Percentiles rank a stretch among this genome's conserved stretches.
These are phyloP conservation scores for Coniochaeta hoffmannii DNA, from an alignment of 2,329 filamentous ascomycete species.

Conservation along the genomic window DNA sequence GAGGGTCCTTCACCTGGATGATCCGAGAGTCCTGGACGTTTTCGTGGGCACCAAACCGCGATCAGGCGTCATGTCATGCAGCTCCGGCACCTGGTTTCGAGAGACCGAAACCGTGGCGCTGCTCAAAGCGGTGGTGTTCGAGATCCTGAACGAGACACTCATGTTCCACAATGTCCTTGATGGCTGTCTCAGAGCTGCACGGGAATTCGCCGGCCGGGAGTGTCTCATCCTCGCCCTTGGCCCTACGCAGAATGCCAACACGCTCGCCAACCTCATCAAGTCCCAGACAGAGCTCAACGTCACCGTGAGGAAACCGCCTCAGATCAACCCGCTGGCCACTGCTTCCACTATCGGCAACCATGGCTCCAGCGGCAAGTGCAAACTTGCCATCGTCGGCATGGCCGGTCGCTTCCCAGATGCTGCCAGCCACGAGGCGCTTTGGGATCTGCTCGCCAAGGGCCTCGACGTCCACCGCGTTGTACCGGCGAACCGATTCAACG, in stretches of 20 bases:
- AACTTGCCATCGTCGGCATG: conserved; percentile 82
- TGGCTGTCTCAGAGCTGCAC: conserved; percentile 35
- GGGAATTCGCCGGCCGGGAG: conserved; percentile 27
- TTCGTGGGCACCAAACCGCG: conserved; percentile 35
- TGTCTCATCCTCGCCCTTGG: conserved; percentile 42
- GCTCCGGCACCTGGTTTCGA: conserved; percentile 34
- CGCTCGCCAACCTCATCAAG: conserved; percentile 34
- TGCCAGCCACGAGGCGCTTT: conserved; percentile 62
- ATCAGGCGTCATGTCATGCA: conserved; percentile 43
- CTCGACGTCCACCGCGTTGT: conserved; percentile 65
- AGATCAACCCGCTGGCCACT: conserved; percentile 25
- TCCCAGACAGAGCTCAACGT: conserved; percentile 34
- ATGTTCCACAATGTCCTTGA: conserved; percentile 40
- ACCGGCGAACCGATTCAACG: conserved; percentile 66
- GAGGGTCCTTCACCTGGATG: conserved; percentile 35
- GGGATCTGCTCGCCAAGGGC: conserved; percentile 68
- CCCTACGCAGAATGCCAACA: conserved; percentile 40
- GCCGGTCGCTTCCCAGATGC: conserved; percentile 70
- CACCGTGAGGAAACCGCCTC: conserved; percentile 28
- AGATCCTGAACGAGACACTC: conserved; percentile 43
- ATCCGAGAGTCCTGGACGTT: conserved; percentile 27
- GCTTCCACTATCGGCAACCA: conserved; percentile 35
- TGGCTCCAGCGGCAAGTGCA: conserved; percentile 44
- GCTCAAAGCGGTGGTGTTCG: conserved; percentile 34
- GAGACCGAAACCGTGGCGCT: conserved; percentile 32